These are phyloP conservation scores for Luffa aegyptiaca DNA, from an alignment of 306 rosid species.

Conservation along the genomic window DNA sequence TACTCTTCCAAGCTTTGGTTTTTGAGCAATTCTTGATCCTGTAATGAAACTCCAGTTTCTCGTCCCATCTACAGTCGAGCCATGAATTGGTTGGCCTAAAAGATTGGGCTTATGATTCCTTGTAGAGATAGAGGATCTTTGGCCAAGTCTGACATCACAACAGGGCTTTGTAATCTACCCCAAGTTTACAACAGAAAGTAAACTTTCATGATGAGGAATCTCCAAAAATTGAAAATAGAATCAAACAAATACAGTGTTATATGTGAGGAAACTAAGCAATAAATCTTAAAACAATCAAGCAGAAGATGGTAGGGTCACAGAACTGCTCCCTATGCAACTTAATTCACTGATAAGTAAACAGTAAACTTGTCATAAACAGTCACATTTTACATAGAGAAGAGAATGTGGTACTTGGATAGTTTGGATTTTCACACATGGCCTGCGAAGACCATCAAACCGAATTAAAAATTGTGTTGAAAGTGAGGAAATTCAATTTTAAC, in stretches of 20 bases:
- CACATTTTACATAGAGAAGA: neutral
- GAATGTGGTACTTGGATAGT: neutral
- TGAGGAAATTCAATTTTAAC: neutral
- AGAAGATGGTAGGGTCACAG: neutral
- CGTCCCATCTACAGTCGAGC: slow-evolving; percentile 13
- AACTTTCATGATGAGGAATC: neutral
- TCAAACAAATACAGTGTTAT: neutral
- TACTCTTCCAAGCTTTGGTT: slow-evolving; percentile 40
- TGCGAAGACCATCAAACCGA: neutral
- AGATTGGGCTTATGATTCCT: slow-evolving; percentile 30
- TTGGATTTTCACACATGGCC: neutral
- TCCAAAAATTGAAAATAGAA: neutral
- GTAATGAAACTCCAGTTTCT: slow-evolving; percentile 70
- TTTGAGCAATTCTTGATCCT: slow-evolving; percentile 48
- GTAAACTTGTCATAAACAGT: neutral
- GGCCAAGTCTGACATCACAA: slow-evolving; percentile 25
- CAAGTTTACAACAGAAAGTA: slow-evolving; percentile 27
- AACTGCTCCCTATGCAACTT: neutral
- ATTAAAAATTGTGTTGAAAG: neutral
- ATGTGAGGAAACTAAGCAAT: neutral
- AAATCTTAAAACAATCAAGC: neutral
- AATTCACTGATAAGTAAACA: neutral
- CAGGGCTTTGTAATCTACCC: slow-evolving; percentile 28
- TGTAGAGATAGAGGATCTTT: slow-evolving; percentile 21
- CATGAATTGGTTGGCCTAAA: slow-evolving; percentile 19